Conservation (phyloP, 441 rosid species). For the Sinapis alba region DNA sequence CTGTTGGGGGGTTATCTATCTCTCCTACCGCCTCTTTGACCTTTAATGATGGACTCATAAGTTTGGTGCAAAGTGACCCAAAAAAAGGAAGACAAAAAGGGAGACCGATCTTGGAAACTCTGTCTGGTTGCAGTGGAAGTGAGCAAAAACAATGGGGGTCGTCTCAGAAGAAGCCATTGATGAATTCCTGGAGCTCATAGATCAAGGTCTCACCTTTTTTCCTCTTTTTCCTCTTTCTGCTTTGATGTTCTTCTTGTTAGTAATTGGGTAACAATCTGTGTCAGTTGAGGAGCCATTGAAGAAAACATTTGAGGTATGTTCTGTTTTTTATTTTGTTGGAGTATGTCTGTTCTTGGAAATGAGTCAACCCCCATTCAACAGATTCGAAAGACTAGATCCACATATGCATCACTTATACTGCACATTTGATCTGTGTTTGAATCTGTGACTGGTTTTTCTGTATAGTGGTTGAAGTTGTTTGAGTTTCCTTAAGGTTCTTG, state of each 20-base stretch:
- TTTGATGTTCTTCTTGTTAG: too few species aligned
- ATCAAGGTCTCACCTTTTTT: conserved; percentile 55
- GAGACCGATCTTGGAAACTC: conserved; percentile 7
- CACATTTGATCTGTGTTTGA: conserved; percentile 3
- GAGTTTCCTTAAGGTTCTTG: background rate
- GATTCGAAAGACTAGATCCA: conserved; percentile 8
- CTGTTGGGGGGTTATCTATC: conserved; percentile 18
- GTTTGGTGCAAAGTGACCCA: conserved; percentile 35
- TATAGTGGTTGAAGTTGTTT: background rate
- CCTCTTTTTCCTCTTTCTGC: background rate
- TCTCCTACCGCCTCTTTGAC: conserved; percentile 39
- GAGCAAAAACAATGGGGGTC: conserved; percentile 52
- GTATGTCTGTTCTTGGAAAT: conserved; percentile 19
- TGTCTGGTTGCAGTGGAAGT: conserved; percentile 18
- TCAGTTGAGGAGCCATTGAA: conserved; percentile 83
- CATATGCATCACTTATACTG: conserved; percentile 1
- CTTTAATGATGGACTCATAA: conserved; percentile 33
- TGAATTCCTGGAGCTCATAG: conserved; percentile 69
- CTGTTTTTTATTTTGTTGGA: background rate
- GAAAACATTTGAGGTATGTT: conserved; percentile 66
- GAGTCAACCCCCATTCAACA: conserved; percentile 12
- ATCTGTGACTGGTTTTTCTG: background rate
- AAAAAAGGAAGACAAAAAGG: too few species aligned
- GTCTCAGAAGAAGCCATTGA: conserved; percentile 67
- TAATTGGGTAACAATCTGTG: conserved; percentile 23